Evolutionary conservation across 352 stramenopile species (phyloP).

Genomic region (Phytophthora agathidicida): DNA sequence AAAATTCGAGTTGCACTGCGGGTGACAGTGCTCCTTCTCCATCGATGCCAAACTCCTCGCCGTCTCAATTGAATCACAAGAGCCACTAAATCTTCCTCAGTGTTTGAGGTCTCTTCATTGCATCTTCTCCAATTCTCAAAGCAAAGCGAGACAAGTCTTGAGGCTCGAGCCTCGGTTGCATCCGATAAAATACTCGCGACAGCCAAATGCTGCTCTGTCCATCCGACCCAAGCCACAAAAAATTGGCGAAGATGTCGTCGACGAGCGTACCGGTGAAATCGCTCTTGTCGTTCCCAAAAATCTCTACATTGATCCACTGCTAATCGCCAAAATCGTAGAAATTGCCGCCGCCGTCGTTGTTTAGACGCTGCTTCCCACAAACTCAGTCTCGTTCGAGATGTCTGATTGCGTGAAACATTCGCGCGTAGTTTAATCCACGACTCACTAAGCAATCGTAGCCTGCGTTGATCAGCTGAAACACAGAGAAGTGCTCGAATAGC

Average conservation of each 20-base stretch:
- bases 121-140: constrained; percentile 24
- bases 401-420: constrained; percentile 2
- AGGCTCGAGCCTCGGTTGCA: not conserved
- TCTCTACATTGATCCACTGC: not conserved
- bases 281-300: constrained; percentile 13
- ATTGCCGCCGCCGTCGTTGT: not conserved
- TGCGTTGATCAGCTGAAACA: constrained; percentile 10
- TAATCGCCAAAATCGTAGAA: constrained; percentile 16
- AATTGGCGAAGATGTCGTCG: constrained; percentile 15
- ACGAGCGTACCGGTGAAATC: constrained; percentile 13
- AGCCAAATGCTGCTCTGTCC: constrained; percentile 10
- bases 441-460: not conserved
- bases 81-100: constrained; percentile 1
- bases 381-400: not conserved
- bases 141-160: not conserved
- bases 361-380: constrained; percentile 7
- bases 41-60: constrained; percentile 18
- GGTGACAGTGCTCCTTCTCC: constrained; percentile 11
- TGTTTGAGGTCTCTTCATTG: not conserved
- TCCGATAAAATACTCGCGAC: constrained; percentile 2
- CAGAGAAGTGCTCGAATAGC: constrained; percentile 14
- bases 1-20: constrained; percentile 9
- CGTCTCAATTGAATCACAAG: constrained; percentile 7
- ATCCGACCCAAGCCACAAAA: constrained; percentile 24
- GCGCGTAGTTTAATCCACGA: constrained; percentile 19